Evolutionary conservation across 371 early-diverging fungal species (phyloP), one percentile per base, ranked within the genome.

Genomic region (Lichtheimia ornata): DNA sequence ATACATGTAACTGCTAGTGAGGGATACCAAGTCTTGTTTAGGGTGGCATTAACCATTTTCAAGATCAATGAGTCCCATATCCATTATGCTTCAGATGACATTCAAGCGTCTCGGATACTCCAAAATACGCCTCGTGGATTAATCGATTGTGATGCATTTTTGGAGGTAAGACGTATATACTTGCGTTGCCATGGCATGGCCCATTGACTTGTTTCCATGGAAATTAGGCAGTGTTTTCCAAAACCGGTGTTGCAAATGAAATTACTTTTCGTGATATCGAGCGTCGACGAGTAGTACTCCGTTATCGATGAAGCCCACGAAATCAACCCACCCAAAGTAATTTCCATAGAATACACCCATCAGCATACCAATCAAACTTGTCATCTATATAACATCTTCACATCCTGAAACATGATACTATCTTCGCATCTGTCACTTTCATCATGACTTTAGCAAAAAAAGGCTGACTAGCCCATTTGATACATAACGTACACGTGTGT

Each of bases 11-110:
- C 14, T n/a, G 14, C 40, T 30, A 85, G 84, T 45, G 91, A 91
- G 65, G 92, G 92, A 4, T 87, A 86, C 62, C 88, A 88, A 66
- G 82, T 92, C 24, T 57, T 93, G 13, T 87, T 88, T 69, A 84
- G 91, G 2, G 84, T 89, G 12, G 88, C 91, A 0, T 73, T 94
- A 14, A 86, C 94, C 1, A 74, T 94, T 24, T 68, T 94, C 35
- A 81, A 87, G 55, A 59, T 88, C n/a, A 86, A 88, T 60, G 90
- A 92, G 56, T 65, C 80, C n/a, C 75, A 82, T 22, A 85, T 91
- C 22, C 55, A 75, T 25, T 63, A 69, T 22, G 73, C 81, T 15
- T 70, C 79, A 47, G 91, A 91, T 58, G 76, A 87, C 9, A 62
- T 85, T 51, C 88, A 87, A 60, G 77, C 79, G 43, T 84, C 87